These are phyloP conservation scores for Sparassis latifolia DNA, from an alignment of 1,284 basidiomycete genomes.

Conservation along the genomic window DNA sequence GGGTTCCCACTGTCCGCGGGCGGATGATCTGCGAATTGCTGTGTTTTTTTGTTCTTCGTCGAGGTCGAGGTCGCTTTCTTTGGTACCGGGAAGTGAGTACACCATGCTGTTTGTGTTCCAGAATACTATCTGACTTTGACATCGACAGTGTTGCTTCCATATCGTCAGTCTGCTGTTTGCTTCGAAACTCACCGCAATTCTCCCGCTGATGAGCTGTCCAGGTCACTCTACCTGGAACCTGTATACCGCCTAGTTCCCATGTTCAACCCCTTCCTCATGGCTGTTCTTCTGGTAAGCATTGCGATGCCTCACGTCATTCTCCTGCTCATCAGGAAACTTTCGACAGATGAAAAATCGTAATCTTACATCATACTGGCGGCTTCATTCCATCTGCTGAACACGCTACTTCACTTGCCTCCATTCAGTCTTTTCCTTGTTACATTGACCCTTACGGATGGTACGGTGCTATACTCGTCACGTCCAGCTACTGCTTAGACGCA, in stretches of 20 bases:
- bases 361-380: conserved; percentile 76
- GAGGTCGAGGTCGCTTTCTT: conserved; percentile 88
- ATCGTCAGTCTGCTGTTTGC: too few species aligned
- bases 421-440: conserved; percentile 76
- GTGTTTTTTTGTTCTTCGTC: conserved; percentile 85
- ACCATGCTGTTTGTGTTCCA: neutral
- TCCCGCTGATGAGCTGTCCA: too few species aligned
- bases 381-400: conserved; percentile 62
- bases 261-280: conserved; percentile 86
- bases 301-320: too few species aligned
- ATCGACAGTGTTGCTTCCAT: conserved; percentile 71
- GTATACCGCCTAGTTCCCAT: conserved; percentile 85
- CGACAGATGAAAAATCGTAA: conserved; percentile 79
- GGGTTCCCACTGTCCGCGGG: conserved; percentile 40
- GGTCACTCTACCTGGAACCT: conserved; percentile 85
- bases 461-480: conserved; percentile 17
- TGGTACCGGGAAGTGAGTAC: conserved; percentile 77
- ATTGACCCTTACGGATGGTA: conserved; percentile 69
- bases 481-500: conserved; percentile 3
- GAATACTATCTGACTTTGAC: too few species aligned
- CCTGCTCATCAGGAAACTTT: too few species aligned
- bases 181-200: too few species aligned
- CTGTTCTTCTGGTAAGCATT: conserved; percentile 60
- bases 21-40: conserved; percentile 68
- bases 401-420: conserved; percentile 58